phyloP scores from a whole-genome alignment of 495 filamentous ascomycete genomes.

The Aspergillus ostianus region DNA sequence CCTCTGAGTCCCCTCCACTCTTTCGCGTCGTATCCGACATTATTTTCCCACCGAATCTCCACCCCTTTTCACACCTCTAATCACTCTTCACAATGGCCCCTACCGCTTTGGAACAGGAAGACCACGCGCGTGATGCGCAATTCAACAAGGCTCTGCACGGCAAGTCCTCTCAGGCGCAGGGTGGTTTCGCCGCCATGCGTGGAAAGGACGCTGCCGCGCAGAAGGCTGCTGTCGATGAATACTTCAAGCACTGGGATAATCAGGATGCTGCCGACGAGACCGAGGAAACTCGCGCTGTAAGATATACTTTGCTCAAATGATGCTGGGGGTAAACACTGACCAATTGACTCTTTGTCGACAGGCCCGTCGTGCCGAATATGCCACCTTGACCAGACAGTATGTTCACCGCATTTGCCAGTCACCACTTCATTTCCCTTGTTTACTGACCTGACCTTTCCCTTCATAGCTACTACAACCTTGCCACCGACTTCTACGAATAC shows the following conservation, averaged over 20 bases:
- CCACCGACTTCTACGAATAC: constrained; percentile 96
- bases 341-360: constrained; percentile 27
- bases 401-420: constrained; percentile 27
- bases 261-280: constrained; percentile 80
- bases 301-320: constrained; percentile 15
- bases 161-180: constrained; percentile 66
- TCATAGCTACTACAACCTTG: constrained; percentile 92
- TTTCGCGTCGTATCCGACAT: constrained; percentile 3
- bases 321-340: constrained; percentile 8
- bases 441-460: constrained; percentile 16
- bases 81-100: constrained; percentile 60
- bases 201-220: constrained; percentile 80
- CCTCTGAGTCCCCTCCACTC: constrained; percentile 3
- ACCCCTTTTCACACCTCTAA: constrained; percentile 12
- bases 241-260: constrained; percentile 99
- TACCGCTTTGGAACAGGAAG: constrained; percentile 75
- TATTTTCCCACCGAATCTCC: constrained; percentile 12
- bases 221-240: constrained; percentile 89
- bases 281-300: constrained; percentile 70
- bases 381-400: constrained; percentile 90
- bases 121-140: constrained; percentile 84
- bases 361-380: constrained; percentile 86
- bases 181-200: constrained; percentile 80
- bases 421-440: not conserved
- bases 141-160: constrained; percentile 94